These are phyloP conservation scores for Craspedostauros australis DNA, from an alignment of 108 stramenopile genomes.

Conservation along the genomic window DNA sequence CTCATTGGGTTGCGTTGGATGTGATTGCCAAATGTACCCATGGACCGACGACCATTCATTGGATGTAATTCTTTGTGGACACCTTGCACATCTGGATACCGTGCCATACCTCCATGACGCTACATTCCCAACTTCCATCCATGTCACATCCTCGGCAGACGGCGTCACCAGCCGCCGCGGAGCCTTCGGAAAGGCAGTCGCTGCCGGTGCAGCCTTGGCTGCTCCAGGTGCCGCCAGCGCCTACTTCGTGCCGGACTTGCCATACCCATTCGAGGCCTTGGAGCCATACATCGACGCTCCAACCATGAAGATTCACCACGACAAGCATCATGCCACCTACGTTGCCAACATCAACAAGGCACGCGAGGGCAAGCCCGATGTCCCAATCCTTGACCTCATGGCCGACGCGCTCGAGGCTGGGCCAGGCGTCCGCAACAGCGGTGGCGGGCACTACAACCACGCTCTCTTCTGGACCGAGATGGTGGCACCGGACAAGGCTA, in stretches of 20 bases:
- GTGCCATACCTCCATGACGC: background rate
- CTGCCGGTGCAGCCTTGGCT: constrained; percentile 54
- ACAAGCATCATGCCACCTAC: constrained; percentile 91
- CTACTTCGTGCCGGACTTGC: constrained; percentile 87
- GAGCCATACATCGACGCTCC: constrained; percentile 93
- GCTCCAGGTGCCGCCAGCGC: constrained; percentile 54
- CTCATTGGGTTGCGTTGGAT: too few species aligned
- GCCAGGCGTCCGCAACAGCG: constrained; percentile 90
- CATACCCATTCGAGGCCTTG: constrained; percentile 89
- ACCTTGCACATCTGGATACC: too few species aligned
- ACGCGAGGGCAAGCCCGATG: constrained; percentile 76
- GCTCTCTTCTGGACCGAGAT: constrained; percentile 99
- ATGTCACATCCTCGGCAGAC: constrained; percentile 15
- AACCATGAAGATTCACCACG: constrained; percentile 97
- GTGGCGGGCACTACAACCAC: constrained; percentile 99
- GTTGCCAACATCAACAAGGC: constrained; percentile 69
- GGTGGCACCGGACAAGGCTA: constrained; percentile 81
- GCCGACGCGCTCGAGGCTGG: constrained; percentile 79
- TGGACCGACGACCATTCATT: too few species aligned
- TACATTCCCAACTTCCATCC: background rate
- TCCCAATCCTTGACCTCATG: constrained; percentile 75
- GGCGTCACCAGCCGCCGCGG: constrained; percentile 54
- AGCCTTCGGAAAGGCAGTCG: constrained; percentile 47
- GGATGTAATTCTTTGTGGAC: too few species aligned
- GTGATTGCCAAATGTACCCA: too few species aligned